Evolutionary conservation across 352 stramenopile genomes (phyloP).

Genomic region (Globisporangium splendens): DNA sequence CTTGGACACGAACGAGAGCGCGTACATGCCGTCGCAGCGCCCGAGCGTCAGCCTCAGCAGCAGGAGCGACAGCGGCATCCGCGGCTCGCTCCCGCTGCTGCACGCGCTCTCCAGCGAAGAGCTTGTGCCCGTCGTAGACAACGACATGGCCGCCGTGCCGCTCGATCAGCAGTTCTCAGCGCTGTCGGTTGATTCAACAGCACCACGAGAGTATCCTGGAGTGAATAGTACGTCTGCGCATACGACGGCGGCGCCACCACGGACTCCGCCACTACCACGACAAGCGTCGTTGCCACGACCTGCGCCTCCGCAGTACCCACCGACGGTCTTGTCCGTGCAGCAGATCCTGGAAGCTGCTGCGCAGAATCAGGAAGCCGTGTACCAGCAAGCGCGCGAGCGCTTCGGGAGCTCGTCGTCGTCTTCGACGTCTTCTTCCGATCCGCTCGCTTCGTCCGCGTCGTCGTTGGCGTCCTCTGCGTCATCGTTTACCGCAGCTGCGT

Average conservation of each 20-base stretch:
- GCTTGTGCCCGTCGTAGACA: neutral
- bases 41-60: slow-evolving; percentile 13
- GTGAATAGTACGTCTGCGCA: neutral
- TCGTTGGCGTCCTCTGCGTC: slow-evolving; percentile 4
- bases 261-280: no score
- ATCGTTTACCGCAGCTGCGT: slow-evolving; percentile 2
- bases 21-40: slow-evolving; percentile 37
- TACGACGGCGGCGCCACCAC: neutral
- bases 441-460: neutral
- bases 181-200: neutral
- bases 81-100: slow-evolving; percentile 1
- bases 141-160: neutral
- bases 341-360: slow-evolving; percentile 6
- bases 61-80: slow-evolving; percentile 7
- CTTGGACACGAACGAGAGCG: slow-evolving; percentile 50
- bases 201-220: neutral
- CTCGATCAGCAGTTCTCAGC: neutral
- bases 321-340: neutral
- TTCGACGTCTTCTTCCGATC: neutral
- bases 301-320: neutral
- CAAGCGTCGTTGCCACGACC: neutral
- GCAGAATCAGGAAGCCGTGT: neutral
- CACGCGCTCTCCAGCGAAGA: slow-evolving; percentile 3
- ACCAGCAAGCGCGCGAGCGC: slow-evolving; percentile 10
- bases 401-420: slow-evolving; percentile 5